Percentiles rank a stretch among this genome's conserved stretches.
Evolutionary conservation across 768 basidiomycete genomes (phyloP).

Genomic region (Mycena pura): DNA sequence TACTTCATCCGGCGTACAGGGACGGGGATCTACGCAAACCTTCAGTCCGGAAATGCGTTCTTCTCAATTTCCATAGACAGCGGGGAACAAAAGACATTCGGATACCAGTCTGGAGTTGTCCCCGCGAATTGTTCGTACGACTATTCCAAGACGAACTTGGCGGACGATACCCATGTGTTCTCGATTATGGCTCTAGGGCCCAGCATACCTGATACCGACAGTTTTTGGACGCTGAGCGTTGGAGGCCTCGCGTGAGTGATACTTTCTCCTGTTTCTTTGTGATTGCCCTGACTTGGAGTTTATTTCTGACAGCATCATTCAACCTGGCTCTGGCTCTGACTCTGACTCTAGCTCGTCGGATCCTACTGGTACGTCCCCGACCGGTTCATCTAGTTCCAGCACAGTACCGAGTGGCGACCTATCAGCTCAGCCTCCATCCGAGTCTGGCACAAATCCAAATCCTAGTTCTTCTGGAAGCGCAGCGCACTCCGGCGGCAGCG

Average conservation of each 20-base stretch:
- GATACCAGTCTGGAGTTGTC: neutral
- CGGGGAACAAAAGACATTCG: neutral
- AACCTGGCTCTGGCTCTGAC: neutral
- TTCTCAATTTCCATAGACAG: neutral
- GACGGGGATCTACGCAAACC: conserved; percentile 2
- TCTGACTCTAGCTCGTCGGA: no score
- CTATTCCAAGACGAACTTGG: neutral
- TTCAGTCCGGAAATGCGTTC: neutral
- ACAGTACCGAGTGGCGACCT: neutral
- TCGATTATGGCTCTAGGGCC: neutral
- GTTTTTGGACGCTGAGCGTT: conserved; percentile 1
- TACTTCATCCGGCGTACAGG: neutral
- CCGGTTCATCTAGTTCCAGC: neutral
- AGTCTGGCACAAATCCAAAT: no score
- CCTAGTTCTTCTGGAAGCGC: no score
- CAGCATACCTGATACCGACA: neutral
- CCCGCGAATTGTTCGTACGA: conserved; percentile 2
- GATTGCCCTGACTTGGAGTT: neutral
- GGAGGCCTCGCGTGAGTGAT: conserved; percentile 2
- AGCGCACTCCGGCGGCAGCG: neutral
- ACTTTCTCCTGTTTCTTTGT: neutral
- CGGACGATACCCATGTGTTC: neutral
- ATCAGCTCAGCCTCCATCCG: no score
- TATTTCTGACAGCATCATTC: neutral
- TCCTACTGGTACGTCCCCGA: neutral